Evolutionary conservation across 306 rosid genomes (phyloP), one percentile per base, ranked within the genome.

Genomic region (Vachellia pachyceras): DNA sequence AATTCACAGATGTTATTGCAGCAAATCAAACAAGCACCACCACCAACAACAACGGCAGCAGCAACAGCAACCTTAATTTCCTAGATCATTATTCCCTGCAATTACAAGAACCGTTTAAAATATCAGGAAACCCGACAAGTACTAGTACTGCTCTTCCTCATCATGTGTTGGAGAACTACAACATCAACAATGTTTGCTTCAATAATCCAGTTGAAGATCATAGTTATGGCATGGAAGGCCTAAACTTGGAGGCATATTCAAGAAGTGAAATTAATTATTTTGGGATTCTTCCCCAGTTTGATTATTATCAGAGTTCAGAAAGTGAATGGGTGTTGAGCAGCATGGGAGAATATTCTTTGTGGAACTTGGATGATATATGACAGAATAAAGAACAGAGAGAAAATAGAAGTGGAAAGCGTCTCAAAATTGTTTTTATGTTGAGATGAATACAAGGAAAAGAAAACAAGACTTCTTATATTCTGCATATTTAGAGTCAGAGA

Each of bases 301-400:
- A 85, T 80, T 83, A 84, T 78, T 83, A 69, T 85, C 98, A 91
- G 42, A 75, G 88, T 82, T 87, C 72, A 5, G 92, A 69, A 66
- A 78, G 69, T 83, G 87, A 90, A 33, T 94, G 98, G 97, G 58
- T 84, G 69, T 3, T 75, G 17, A 79, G 80, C 72, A 84, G 63
- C 86, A 70, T 86, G 87, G 87, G 76, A 69, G 91, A 89, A 61
- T 61, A 29, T 65, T 70, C 83, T 69, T 76, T 93, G 63, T 93
- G 95, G 97, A 88, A 89, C 86, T 77, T 93, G 92, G 88, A 83
- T 72, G 84, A 83, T 75, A 84, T 87, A 85, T 29, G 85, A 88
- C 41, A 63, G 50, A 25, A 54, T 1, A 37, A 14, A 40, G 33
- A n/a, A 68, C 33, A 9, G 68, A 61, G 29, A 25, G 33, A 14